phyloP scores from a whole-genome alignment of 1,139 yeast species.

The Scheffersomyces segobiensis region DNA sequence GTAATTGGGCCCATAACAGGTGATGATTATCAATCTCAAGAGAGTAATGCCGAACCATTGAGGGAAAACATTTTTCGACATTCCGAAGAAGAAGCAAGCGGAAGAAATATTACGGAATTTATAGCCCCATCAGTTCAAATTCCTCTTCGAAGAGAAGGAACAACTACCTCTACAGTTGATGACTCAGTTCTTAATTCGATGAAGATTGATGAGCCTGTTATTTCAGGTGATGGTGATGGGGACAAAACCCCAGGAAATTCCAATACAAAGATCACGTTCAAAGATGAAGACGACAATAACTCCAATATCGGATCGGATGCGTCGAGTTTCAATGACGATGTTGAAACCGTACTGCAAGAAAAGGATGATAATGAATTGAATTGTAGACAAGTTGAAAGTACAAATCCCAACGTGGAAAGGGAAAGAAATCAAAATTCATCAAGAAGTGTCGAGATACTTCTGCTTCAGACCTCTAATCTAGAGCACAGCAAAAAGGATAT shows the following conservation, averaged over 20 bases:
- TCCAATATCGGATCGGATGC: conserved; percentile 15
- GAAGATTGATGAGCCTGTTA: not conserved
- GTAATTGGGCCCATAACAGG: no score
- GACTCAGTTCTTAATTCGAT: not conserved
- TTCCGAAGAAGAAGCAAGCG: no score
- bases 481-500: no score
- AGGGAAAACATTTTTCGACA: no score
- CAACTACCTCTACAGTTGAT: no score
- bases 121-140: no score
- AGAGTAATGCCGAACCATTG: no score
- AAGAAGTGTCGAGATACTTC: not conserved
- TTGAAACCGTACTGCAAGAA: conserved; percentile 35
- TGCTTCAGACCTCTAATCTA: no score
- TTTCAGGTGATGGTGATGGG: conserved; percentile 24
- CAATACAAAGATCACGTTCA: conserved; percentile 30
- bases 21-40: no score
- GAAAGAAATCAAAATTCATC: not conserved
- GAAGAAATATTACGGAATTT: no score
- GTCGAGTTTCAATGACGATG: conserved; percentile 35
- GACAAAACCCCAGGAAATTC: conserved; percentile 40
- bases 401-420: not conserved
- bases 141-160: no score
- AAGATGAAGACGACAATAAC: conserved; percentile 26
- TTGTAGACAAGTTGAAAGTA: conserved; percentile 1
- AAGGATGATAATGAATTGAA: conserved; percentile 15